Conservation (phyloP, 805 yeast genomes). For the Naumovozyma baii region DNA sequence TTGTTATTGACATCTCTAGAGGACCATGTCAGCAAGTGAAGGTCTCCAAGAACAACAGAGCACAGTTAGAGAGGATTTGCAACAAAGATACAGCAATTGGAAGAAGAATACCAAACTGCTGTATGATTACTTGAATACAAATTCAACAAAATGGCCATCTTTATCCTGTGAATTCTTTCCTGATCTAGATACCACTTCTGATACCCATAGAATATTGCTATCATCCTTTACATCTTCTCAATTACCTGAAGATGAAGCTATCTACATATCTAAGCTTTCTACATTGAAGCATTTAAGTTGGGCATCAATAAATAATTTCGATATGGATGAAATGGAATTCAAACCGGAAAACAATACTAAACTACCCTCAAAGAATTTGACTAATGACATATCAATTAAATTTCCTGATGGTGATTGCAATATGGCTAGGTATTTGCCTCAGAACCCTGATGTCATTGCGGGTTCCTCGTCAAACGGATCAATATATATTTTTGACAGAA, state of each 20-base stretch:
- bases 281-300: slow-evolving; percentile 25
- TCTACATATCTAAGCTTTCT: slow-evolving; percentile 23
- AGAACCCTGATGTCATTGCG: slow-evolving; percentile 75
- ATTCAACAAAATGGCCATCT: slow-evolving; percentile 61
- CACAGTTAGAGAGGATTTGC: slow-evolving; percentile 18
- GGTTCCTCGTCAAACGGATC: slow-evolving; percentile 59
- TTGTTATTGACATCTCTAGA: neutral
- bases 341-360: slow-evolving; percentile 26
- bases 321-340: slow-evolving; percentile 32
- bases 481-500: slow-evolving; percentile 64
- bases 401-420: slow-evolving; percentile 51
- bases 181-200: slow-evolving; percentile 26
- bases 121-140: slow-evolving; percentile 64
- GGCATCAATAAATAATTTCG: slow-evolving; percentile 31
- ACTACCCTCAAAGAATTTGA: slow-evolving; percentile 22
- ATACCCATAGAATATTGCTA: slow-evolving; percentile 23
- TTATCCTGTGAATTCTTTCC: slow-evolving; percentile 63
- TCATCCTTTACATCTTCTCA: slow-evolving; percentile 30
- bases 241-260: slow-evolving; percentile 28
- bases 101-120: slow-evolving; percentile 70
- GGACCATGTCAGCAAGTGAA: neutral
- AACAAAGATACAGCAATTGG: slow-evolving; percentile 42
- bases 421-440: slow-evolving; percentile 66
- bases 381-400: slow-evolving; percentile 19
- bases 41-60: neutral